Base-by-base conservation (phyloP, 352 stramenopile genomes). In the Pythium scleroteichum region DNA sequence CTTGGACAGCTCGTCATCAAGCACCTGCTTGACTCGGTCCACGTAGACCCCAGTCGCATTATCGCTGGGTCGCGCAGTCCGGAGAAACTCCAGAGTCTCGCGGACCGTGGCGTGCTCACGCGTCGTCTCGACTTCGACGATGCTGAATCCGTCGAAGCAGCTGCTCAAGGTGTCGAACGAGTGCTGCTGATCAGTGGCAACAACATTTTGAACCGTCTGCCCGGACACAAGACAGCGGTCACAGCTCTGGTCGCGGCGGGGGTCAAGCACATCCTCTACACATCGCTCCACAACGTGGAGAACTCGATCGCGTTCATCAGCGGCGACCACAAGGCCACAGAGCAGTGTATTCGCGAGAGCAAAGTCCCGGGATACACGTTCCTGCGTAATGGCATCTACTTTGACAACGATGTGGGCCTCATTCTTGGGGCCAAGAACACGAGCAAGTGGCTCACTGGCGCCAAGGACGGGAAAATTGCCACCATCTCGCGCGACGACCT, bases 21-120 rank as follows among this genome's bases (percentile, higher is more conserved):
- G 38, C 66, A 73, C 61, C 32, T 73, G 27, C 53, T 73, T 24
- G 45, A 73, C 51, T 66, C 66, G 47, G 55, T 69, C 44, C 39
- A 64, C 20, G 61, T 73, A 38, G 46, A 57, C 1, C 66, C 66
- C 3, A 10, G 32, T 22, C 53, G 53, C 45, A 69, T 73, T 45
- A 46, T 69, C 38, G 60, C 66, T 5, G 61, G 50, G 29, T 64
- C 54, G 20, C 66, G 60, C 24, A 48, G 41, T 6, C 50, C 55
- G 7, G 60, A 69, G 23, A 59, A 59, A 29, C 54, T 73, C 26
- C 17, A 38, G 14, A 27, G 23, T 1, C 59, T 66, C 13, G 50
- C 54, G 0, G 45, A 35, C 0, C 57, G 58, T n/a, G 57, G 64
- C 13, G 57, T 71, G 20, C 3, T 39, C 17, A 62, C 58, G 0